Evolutionary conservation across 495 filamentous ascomycete species (phyloP), one percentile per base, ranked within the genome.

Genomic region (Cudoniella acicularis): DNA sequence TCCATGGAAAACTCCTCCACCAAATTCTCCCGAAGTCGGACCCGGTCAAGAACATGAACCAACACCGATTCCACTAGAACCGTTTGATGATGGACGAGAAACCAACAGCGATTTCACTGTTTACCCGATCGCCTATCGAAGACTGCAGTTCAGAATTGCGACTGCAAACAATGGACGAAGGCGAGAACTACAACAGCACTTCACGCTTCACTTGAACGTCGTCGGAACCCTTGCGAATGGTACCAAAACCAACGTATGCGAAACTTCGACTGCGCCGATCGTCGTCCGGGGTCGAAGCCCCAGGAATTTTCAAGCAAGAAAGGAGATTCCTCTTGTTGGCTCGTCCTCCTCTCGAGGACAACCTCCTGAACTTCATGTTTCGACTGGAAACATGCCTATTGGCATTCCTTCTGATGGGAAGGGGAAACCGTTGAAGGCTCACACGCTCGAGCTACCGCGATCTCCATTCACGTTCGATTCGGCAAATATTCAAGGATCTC

Each of bases 1-100:
- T 41, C 92, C 92, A 1, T 96, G 91, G 90, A 96, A 96, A 77
- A 96, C 91, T 17, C 91, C 92, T 1, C 87, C 87, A 43, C 86
- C 87, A 46, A 92, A 86, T 68, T 80, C 82, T 24, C 82, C 85
- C 57, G 75, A 84, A 52, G 68, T 80, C 13, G 77, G 75, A 64
- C 69, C 82, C 52, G 75, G 71, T 2, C 72, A 78, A 11, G 80
- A 83, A 57, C 77, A 80, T 62, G 80, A 83, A 59, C 80, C 80
- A 10, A 71, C 79, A 17, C 77, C 88, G 17, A 86, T 95, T 57
- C 89, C 89, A 0, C 70, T 96, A 49, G 87, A 94, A 60, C 78
- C 79, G 2, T 86, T 91, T 75, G 79, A 90, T 62, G 66, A 73
- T 47, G 57, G 57, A 16, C 51, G 49, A 8, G 77, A 81, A 48